Conservation (phyloP, 768 basidiomycete species). For the Agaricus blazei region DNA sequence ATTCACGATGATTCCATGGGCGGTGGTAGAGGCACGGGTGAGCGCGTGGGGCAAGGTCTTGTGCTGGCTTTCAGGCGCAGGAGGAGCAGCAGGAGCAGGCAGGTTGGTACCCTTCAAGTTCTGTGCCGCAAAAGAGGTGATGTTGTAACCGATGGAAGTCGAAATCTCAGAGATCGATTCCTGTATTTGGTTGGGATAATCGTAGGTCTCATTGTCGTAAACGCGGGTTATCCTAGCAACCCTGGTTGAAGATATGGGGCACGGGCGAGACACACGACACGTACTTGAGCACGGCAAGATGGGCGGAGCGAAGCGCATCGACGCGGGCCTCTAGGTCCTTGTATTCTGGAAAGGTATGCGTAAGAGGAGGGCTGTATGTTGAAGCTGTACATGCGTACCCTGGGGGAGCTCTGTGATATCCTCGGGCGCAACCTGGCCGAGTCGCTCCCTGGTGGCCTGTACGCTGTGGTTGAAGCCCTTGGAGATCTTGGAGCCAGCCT, state of each 20-base stretch:
- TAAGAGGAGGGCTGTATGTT: background rate
- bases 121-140: conserved; percentile 81
- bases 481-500: conserved; percentile 69
- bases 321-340: conserved; percentile 93
- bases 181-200: conserved; percentile 87
- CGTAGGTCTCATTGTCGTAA: conserved; percentile 83
- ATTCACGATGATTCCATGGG: conserved; percentile 42
- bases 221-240: conserved; percentile 74
- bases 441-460: conserved; percentile 81
- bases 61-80: conserved; percentile 59
- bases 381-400: conserved; percentile 39
- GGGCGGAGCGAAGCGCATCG: conserved; percentile 82
- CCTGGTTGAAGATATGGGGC: background rate
- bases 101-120: conserved; percentile 89
- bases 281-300: conserved; percentile 74
- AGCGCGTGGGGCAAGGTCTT: conserved; percentile 98
- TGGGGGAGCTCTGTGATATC: conserved; percentile 95
- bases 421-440: conserved; percentile 84
- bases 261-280: conserved; percentile 16
- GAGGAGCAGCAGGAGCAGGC: conserved; percentile 58
- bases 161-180: conserved; percentile 74
- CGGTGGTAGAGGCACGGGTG: conserved; percentile 69
- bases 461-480: conserved; percentile 80
- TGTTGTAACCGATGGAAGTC: conserved; percentile 62
- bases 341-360: conserved; percentile 62